Evolutionary conservation across 495 filamentous ascomycete species (phyloP).

Genomic region (Parachaetomium inaequale): DNA sequence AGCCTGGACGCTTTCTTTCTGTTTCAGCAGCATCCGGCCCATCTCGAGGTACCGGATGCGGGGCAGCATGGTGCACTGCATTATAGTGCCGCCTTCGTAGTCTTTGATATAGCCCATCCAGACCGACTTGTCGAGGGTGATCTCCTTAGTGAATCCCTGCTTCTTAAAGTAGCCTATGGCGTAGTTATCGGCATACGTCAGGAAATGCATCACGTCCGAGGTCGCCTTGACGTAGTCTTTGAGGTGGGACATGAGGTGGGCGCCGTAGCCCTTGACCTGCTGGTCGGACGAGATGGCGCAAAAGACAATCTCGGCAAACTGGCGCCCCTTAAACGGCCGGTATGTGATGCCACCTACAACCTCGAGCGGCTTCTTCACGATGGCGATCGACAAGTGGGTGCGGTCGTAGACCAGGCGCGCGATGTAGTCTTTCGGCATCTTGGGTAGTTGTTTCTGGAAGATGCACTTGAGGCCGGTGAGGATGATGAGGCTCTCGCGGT

Average conservation of each 20-base stretch:
- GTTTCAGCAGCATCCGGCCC: constrained; percentile 93
- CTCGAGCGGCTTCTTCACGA: constrained; percentile 92
- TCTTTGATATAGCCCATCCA: constrained; percentile 99
- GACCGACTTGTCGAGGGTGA: constrained; percentile 79
- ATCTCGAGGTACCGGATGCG: constrained; percentile 90
- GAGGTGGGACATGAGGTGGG: constrained; percentile 94
- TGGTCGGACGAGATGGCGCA: constrained; percentile 97
- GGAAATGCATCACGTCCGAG: constrained; percentile 94
- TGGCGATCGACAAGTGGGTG: constrained; percentile 92
- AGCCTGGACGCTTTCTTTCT: constrained; percentile 88
- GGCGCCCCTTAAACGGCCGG: constrained; percentile 85
- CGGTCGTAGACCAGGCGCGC: constrained; percentile 95
- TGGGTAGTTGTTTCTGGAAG: constrained; percentile 96
- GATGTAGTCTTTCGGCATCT: constrained; percentile 99
- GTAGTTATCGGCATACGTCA: constrained; percentile 98
- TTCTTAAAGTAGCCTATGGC: constrained; percentile 99
- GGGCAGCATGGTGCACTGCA: constrained; percentile 98
- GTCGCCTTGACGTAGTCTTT: constrained; percentile 99
- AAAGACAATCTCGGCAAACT: constrained; percentile 98
- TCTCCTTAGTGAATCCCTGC: constrained; percentile 98
- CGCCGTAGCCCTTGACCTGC: constrained; percentile 97
- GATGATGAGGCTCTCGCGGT: constrained; percentile 85
- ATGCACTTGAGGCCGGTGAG: constrained; percentile 95
- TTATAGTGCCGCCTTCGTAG: constrained; percentile 97
- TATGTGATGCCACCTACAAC: constrained; percentile 97